Base-by-base conservation (phyloP, 441 rosid species). In the Corymbia citriodora region DNA sequence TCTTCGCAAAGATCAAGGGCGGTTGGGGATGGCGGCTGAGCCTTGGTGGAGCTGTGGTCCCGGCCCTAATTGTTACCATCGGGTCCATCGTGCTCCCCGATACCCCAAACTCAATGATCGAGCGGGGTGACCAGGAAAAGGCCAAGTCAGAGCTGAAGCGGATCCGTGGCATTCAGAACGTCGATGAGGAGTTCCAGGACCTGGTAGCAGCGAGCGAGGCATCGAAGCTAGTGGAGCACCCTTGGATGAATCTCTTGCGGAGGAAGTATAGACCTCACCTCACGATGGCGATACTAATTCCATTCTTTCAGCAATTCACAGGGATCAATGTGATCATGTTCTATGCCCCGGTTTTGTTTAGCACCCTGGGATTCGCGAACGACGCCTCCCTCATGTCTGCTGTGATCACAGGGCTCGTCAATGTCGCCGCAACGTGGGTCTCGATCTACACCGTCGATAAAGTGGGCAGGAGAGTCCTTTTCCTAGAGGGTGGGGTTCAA, bases 11-110 rank as follows among this genome's bases (percentile, higher is more conserved):
- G 89, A 96, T 97, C 29, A 40, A 91, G 21, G 97, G 97, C 40
- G 98, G 97, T 2, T 96, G 97, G 96, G 99, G 99, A 9, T 97
- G 99, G 99, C 90, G 99, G 55, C 65, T 97, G 89, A 96, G 99
- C 59, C 92, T 97, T 40, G 99, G 99, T 0, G 98, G 99, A 14
- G 99, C 99, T 5, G 94, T 96, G 94, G 97, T 97, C 23, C 99
- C 99, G 0, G 99, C 99, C 31, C 93, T 97, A 10, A 97, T 97
- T n/a, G 95, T 97, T 91, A 92, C 95, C 11, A 4, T 94, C 4
- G 99, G 99, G 6, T 93, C 98, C 2, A 72, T 97, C 2, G 33
- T 96, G 94, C 98, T 97, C 50, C 97, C 98, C 0, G 98, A 97
- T 49, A 97, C 99, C 23, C 97, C 99, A 2, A 97, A 96, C 93